Percentiles rank a stretch among this genome's conserved stretches.
phyloP scores from a whole-genome alignment of 2,329 filamentous ascomycete species.

The Byssothecium circinans region DNA sequence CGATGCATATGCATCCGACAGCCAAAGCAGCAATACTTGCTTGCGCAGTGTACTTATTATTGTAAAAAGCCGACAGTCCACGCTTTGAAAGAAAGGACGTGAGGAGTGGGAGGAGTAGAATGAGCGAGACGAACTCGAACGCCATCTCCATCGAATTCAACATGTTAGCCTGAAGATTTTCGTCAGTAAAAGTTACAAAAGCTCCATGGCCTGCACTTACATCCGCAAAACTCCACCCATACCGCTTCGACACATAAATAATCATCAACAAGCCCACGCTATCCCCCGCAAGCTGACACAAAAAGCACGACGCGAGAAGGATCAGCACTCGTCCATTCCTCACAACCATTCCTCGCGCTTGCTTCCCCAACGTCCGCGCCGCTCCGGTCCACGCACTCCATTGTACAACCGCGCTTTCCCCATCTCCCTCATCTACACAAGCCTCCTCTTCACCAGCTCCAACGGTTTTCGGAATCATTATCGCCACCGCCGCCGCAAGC shows the following conservation, averaged over 20 bases:
- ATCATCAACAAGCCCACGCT: constrained; percentile 18
- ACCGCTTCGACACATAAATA: constrained; percentile 23
- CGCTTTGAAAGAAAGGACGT: constrained; percentile 8
- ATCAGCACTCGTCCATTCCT: constrained; percentile 12
- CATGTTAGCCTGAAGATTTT: constrained; percentile 15
- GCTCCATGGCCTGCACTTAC: constrained; percentile 10
- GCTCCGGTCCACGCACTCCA: background rate
- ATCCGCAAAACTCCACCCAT: constrained; percentile 19
- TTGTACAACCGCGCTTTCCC: background rate
- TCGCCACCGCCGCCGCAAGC: constrained; percentile 7
- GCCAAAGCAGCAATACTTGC: constrained; percentile 13
- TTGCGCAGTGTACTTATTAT: constrained; percentile 13
- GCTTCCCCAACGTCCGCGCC: constrained; percentile 1
- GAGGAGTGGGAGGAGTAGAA: constrained; percentile 12
- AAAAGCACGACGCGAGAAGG: constrained; percentile 15
- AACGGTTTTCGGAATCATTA: constrained; percentile 12
- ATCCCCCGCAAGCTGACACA: constrained; percentile 22
- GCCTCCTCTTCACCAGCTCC: background rate
- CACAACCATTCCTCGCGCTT: constrained; percentile 3
- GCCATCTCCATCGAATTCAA: constrained; percentile 20
- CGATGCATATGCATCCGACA: constrained; percentile 13
- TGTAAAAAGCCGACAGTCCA: constrained; percentile 3
- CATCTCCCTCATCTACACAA: background rate
- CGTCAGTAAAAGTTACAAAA: background rate
- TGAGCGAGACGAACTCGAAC: constrained; percentile 16